Evolutionary conservation across 345 rosid genomes (phyloP).

Genomic region (Excoecaria agallocha): DNA sequence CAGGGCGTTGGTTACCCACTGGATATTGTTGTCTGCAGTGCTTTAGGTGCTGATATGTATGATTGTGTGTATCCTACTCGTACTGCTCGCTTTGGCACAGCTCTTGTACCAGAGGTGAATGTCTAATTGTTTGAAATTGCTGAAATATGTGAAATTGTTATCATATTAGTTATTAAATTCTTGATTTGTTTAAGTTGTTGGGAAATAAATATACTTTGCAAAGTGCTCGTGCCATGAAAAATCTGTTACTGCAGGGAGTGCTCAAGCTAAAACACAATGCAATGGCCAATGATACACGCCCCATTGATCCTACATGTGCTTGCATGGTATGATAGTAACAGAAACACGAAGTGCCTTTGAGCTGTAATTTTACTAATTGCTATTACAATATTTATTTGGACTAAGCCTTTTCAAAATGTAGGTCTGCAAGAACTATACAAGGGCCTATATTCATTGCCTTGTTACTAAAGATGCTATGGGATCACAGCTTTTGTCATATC

Average conservation of each 20-base stretch:
- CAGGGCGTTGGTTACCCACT: conserved; percentile 87
- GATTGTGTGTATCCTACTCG: conserved; percentile 85
- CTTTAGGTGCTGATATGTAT: conserved; percentile 82
- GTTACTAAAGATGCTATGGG: conserved; percentile 84
- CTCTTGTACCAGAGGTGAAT: conserved; percentile 72
- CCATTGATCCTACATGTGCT: conserved; percentile 63
- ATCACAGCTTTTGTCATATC: conserved; percentile 76
- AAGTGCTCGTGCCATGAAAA: background rate
- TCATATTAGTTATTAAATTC: background rate
- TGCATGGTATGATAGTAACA: conserved; percentile 55
- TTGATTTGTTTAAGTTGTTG: background rate
- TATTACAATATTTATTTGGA: background rate
- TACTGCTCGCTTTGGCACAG: conserved; percentile 83
- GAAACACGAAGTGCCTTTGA: background rate
- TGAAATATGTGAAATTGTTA: background rate
- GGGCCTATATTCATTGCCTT: conserved; percentile 73
- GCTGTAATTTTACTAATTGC: conserved; percentile 1
- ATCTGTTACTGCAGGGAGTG: conserved; percentile 49
- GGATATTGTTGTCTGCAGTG: conserved; percentile 82
- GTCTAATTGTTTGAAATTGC: conserved; percentile 7
- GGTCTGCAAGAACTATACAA: conserved; percentile 76
- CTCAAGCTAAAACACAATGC: conserved; percentile 64
- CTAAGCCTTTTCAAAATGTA: conserved; percentile 23
- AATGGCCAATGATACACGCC: conserved; percentile 63
- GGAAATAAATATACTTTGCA: background rate